A percentile compares a stretch with the other conserved stretches of the same genome.
phyloP scores from a whole-genome alignment of 805 yeast genomes.

The Wickerhamomyces sydowiorum region DNA sequence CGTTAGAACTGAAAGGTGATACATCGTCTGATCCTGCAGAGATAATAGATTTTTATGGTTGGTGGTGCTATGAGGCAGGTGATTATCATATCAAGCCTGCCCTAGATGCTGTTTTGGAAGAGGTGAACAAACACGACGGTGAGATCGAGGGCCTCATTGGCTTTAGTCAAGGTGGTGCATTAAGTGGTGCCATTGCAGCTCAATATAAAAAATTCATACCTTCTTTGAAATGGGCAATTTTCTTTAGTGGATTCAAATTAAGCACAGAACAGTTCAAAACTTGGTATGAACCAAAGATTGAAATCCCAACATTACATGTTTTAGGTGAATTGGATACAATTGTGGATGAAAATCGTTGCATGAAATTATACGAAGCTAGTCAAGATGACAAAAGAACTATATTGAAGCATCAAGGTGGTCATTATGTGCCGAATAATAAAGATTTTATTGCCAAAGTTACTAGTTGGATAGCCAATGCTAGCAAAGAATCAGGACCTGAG shows the following conservation, averaged over 20 bases:
- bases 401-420: constrained; percentile 91
- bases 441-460: constrained; percentile 27
- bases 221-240: constrained; percentile 29
- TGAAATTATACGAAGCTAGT: constrained; percentile 49
- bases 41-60: constrained; percentile 39
- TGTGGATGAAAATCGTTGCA: constrained; percentile 65
- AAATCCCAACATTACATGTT: constrained; percentile 55
- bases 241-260: constrained; percentile 61
- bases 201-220: constrained; percentile 42
- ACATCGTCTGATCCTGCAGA: constrained; percentile 57
- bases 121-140: constrained; percentile 37
- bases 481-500: background rate
- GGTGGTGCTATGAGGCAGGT: constrained; percentile 56
- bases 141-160: constrained; percentile 82
- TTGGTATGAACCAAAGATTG: constrained; percentile 14
- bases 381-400: constrained; percentile 35
- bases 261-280: constrained; percentile 21
- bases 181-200: constrained; percentile 58
- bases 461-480: constrained; percentile 25
- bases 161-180: constrained; percentile 90
- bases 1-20: constrained; percentile 53
- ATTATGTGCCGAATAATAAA: constrained; percentile 87
- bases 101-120: constrained; percentile 35
- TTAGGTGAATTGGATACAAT: constrained; percentile 86
- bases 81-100: constrained; percentile 28